Conservation (phyloP, 2,329 filamentous ascomycete genomes). For the Aspergillus sp. region DNA sequence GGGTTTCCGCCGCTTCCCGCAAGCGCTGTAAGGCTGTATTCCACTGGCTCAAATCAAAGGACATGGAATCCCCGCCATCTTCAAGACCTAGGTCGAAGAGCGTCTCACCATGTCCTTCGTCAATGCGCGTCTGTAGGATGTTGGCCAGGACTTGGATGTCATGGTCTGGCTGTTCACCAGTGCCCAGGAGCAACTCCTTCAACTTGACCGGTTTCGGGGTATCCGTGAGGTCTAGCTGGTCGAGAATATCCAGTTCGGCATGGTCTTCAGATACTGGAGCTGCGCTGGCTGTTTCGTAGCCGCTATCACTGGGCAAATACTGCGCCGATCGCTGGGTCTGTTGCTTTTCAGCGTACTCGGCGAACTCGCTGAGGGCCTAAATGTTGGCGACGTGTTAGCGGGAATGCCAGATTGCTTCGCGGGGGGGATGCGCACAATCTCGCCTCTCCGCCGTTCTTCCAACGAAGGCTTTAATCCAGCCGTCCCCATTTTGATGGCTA, state of each 20-base stretch:
- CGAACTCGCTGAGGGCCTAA: constrained; percentile 88
- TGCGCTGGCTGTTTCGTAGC: constrained; percentile 40
- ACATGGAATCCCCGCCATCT: constrained; percentile 84
- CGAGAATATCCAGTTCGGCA: constrained; percentile 87
- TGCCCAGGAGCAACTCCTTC: constrained; percentile 71
- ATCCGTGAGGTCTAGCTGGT: constrained; percentile 74
- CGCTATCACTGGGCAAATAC: constrained; percentile 44
- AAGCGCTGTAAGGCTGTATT: constrained; percentile 68
- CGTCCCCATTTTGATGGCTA: constrained; percentile 32
- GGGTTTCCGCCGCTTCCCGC: constrained; percentile 62
- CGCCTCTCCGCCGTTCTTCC: constrained; percentile 82
- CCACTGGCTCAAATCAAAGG: constrained; percentile 74
- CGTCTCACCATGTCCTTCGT: constrained; percentile 83
- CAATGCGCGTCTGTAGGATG: constrained; percentile 68
- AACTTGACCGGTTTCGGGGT: constrained; percentile 65
- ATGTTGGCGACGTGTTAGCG: constrained; percentile 11
- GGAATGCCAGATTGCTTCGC: constrained; percentile 4
- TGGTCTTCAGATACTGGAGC: constrained; percentile 62
- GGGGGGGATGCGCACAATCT: constrained; percentile 63
- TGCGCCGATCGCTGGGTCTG: constrained; percentile 60
- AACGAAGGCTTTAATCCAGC: constrained; percentile 61
- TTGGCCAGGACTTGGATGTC: constrained; percentile 64
- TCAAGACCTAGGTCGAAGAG: constrained; percentile 92
- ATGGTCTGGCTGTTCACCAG: constrained; percentile 57
- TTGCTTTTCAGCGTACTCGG: constrained; percentile 95